Conservation (phyloP, 176 grass and related monocot genomes). For the Phoenix roebelenii region DNA sequence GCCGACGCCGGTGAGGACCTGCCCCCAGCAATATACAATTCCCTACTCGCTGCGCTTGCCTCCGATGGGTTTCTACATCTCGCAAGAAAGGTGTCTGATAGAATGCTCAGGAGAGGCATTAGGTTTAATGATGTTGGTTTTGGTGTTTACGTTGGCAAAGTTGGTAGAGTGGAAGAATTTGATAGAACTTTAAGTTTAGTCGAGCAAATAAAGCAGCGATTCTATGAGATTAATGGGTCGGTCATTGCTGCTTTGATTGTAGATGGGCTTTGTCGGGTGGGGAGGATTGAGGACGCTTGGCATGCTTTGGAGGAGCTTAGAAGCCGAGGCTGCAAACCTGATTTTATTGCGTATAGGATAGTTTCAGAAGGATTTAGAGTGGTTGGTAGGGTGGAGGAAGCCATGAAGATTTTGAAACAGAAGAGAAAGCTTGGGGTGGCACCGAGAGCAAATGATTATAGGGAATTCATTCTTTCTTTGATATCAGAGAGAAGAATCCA, state of each 20-base stretch:
- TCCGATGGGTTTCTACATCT: conserved; percentile 24
- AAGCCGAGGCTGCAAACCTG: conserved; percentile 45
- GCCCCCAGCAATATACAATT: conserved; percentile 36
- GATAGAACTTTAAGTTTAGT: conserved; percentile 26
- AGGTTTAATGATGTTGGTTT: conserved; percentile 45
- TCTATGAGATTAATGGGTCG: conserved; percentile 30
- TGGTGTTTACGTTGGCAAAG: conserved; percentile 43
- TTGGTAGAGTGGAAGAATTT: conserved; percentile 24
- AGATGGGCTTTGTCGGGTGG: conserved; percentile 37
- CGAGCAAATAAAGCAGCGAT: conserved; percentile 13
- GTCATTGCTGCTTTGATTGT: conserved; percentile 42
- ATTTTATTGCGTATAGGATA: conserved; percentile 76
- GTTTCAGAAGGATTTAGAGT: conserved; percentile 57
- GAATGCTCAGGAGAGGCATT: conserved; percentile 31
- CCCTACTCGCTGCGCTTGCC: conserved; percentile 34
- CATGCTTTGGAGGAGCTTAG: conserved; percentile 46
- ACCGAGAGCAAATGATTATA: conserved; percentile 57
- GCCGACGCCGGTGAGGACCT: background rate
- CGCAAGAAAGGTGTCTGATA: conserved; percentile 51
- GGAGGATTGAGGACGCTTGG: conserved; percentile 65
- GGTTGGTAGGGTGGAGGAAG: conserved; percentile 37
- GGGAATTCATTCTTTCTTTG: conserved; percentile 40
- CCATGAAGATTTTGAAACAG: conserved; percentile 63
- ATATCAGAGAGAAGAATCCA: conserved; percentile 38
- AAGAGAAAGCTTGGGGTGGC: conserved; percentile 81